Evolutionary conservation across 768 basidiomycete genomes (phyloP).

Genomic region (Coprinellus micaceus): DNA sequence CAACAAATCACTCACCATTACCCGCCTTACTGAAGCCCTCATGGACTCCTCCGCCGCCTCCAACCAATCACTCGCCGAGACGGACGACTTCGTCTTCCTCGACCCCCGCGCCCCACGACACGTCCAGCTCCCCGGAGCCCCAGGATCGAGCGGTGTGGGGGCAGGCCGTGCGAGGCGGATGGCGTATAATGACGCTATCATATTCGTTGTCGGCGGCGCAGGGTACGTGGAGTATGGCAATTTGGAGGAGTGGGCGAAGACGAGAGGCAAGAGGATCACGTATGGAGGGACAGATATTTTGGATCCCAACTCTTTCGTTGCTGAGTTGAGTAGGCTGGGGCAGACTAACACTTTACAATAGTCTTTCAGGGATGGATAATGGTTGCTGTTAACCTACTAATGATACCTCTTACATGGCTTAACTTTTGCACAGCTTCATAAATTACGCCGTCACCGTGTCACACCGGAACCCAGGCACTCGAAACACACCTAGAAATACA

Average conservation of each 20-base stretch:
- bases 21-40: constrained; percentile 89
- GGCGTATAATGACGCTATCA: constrained; percentile 85
- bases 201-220: constrained; percentile 95
- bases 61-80: constrained; percentile 92
- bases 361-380: no score
- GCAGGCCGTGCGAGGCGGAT: constrained; percentile 46
- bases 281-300: constrained; percentile 97
- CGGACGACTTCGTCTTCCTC: constrained; percentile 92
- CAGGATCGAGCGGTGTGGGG: constrained; percentile 42
- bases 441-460: no score
- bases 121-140: constrained; percentile 48
- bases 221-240: constrained; percentile 98
- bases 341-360: constrained; percentile 29
- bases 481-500: constrained; percentile 80
- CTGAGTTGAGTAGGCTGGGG: constrained; percentile 63
- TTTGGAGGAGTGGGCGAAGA: constrained; percentile 86
- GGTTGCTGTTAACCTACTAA: no score
- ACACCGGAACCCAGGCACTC: no score
- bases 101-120: constrained; percentile 82
- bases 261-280: constrained; percentile 78
- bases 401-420: no score
- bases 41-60: constrained; percentile 96
- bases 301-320: constrained; percentile 82
- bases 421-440: no score
- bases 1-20: constrained; percentile 89